phyloP scores from a whole-genome alignment of 1,139 yeast genomes.

The Schwanniomyces etchellsii region DNA sequence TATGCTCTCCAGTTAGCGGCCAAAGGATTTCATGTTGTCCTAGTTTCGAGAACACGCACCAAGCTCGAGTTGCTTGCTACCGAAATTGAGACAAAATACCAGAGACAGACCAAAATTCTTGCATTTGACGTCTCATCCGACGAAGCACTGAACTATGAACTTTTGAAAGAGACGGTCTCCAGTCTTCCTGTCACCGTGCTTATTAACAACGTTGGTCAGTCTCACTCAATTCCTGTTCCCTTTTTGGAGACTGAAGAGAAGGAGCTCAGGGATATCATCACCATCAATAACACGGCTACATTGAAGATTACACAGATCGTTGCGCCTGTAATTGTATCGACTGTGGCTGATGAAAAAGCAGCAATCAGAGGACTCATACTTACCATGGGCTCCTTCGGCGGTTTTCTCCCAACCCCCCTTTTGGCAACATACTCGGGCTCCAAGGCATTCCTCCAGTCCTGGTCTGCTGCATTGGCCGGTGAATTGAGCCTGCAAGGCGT shows the following conservation, averaged over 20 bases:
- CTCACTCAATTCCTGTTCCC: constrained; percentile 93
- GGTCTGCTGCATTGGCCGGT: constrained; percentile 89
- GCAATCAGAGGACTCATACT: constrained; percentile 64
- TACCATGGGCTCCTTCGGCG: constrained; percentile 97
- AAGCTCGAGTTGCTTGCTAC: constrained; percentile 64
- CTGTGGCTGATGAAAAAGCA: constrained; percentile 34
- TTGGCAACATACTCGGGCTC: constrained; percentile 95
- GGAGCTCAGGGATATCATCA: constrained; percentile 74
- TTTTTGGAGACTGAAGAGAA: constrained; percentile 70
- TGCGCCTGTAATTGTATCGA: constrained; percentile 59
- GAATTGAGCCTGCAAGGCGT: constrained; percentile 65
- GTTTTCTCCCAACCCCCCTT: constrained; percentile 85
- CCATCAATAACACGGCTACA: constrained; percentile 82
- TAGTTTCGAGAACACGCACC: constrained; percentile 78
- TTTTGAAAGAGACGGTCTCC: constrained; percentile 42
- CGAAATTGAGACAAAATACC: constrained; percentile 58
- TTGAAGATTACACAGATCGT: constrained; percentile 75
- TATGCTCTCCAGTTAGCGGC: constrained; percentile 80
- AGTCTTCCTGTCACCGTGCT: constrained; percentile 64
- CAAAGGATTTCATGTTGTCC: constrained; percentile 74
- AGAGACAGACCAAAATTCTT: constrained; percentile 59
- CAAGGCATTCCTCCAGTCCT: constrained; percentile 86
- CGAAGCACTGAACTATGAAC: constrained; percentile 45
- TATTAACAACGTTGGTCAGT: constrained; percentile 90
- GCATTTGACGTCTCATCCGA: constrained; percentile 77